Evolutionary conservation across 768 basidiomycete species (phyloP).

Genomic region (Hemileccinum impolitum): DNA sequence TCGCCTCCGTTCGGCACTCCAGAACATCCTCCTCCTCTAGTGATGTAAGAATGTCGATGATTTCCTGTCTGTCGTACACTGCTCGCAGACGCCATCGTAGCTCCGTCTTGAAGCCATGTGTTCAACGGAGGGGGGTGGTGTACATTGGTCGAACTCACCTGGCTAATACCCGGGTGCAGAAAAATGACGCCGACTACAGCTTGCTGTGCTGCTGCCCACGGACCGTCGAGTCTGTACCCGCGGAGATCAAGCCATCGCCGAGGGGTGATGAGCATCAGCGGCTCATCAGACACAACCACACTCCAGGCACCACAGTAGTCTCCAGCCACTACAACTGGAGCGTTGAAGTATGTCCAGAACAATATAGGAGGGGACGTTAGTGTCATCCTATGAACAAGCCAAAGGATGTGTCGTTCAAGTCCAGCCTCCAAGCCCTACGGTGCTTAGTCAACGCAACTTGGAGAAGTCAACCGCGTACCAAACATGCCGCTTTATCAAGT

Average conservation of each 20-base stretch:
- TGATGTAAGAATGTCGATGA: conserved; percentile 56
- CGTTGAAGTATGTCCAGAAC: conserved; percentile 67
- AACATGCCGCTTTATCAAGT: conserved; percentile 26
- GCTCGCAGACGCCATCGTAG: conserved; percentile 67
- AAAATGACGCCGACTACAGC: conserved; percentile 65
- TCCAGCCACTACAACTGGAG: conserved; percentile 54
- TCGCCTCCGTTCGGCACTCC: conserved; percentile 17
- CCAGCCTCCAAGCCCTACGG: conserved; percentile 15
- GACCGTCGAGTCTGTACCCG: conserved; percentile 55
- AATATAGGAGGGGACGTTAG: conserved; percentile 51
- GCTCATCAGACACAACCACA: conserved; percentile 45
- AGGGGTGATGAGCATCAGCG: conserved; percentile 52
- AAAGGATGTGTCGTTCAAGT: conserved; percentile 22
- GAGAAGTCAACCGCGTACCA: conserved; percentile 26
- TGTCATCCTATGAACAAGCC: conserved; percentile 41
- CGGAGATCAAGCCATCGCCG: conserved; percentile 75
- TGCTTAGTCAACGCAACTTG: conserved; percentile 4
- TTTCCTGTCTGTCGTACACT: conserved; percentile 74
- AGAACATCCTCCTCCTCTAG: conserved; percentile 54
- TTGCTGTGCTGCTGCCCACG: conserved; percentile 70
- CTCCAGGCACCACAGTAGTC: conserved; percentile 53
- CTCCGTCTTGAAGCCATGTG: conserved; percentile 47
- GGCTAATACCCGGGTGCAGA: conserved; percentile 69
- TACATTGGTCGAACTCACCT: conserved; percentile 42
- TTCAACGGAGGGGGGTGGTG: conserved; percentile 8